Conservation (phyloP, 2,329 filamentous ascomycete genomes). For the Claviceps fusiformis region DNA sequence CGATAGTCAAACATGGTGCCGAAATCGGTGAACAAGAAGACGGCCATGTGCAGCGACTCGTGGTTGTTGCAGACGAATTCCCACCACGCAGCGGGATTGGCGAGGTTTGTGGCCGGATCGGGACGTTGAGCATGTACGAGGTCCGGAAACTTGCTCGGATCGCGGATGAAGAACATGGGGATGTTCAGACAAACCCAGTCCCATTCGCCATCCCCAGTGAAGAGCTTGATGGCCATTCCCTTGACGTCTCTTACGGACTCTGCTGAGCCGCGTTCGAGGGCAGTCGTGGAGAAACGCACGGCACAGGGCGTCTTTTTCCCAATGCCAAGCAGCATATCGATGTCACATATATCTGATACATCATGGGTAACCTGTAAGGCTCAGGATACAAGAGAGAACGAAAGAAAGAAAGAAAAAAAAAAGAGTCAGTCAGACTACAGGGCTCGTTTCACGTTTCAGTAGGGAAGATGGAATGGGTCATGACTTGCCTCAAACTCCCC, state of each 20-base stretch:
- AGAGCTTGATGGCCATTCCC: slow-evolving; percentile 45
- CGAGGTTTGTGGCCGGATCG: slow-evolving; percentile 57
- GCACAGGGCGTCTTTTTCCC: slow-evolving; percentile 46
- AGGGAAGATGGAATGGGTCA: no score
- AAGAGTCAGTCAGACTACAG: no score
- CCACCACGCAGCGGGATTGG: slow-evolving; percentile 49
- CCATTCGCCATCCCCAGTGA: slow-evolving; percentile 58
- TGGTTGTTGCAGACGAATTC: slow-evolving; percentile 40
- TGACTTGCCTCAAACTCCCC: slow-evolving; percentile 39
- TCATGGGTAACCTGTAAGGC: slow-evolving; percentile 31
- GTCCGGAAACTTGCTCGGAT: slow-evolving; percentile 60
- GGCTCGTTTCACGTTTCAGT: no score
- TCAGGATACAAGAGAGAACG: no score
- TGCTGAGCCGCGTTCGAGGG: slow-evolving; percentile 51
- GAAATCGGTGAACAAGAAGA: slow-evolving; percentile 52
- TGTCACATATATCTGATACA: slow-evolving; percentile 39
- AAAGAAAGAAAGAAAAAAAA: no score
- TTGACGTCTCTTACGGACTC: slow-evolving; percentile 58
- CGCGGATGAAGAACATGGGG: slow-evolving; percentile 63
- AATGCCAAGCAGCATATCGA: slow-evolving; percentile 36
- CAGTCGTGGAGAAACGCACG: slow-evolving; percentile 56
- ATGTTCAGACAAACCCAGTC: slow-evolving; percentile 68
- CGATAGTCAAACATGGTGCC: slow-evolving; percentile 53
- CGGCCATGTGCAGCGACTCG: slow-evolving; percentile 49
- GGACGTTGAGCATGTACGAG: slow-evolving; percentile 71